Evolutionary conservation across 192 early-diverging fungal genomes (phyloP), one percentile per base, ranked within the genome.

Genomic region (Coemansia sp.): DNA sequence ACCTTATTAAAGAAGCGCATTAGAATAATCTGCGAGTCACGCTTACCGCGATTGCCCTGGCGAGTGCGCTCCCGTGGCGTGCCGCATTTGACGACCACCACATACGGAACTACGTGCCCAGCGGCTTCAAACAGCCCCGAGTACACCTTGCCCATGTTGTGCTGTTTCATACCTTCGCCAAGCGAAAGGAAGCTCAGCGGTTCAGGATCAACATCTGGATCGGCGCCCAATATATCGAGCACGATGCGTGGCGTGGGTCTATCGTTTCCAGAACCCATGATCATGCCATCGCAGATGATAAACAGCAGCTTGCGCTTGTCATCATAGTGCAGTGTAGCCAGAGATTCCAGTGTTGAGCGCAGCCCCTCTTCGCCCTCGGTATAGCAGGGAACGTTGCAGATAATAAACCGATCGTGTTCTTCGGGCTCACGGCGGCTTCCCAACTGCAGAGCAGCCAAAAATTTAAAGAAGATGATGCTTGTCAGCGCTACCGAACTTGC

Each of bases 21-120:
- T 67, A 96, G 81, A 16, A 99, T 85, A 80, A 99, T 87, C 65
- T 99, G 96, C 51, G 96, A 99, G 81, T 99, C 96, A 56, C 96
- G 91, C 82, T 99, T 99, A 53, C 96, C 96, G 45, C 95, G 82
- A 70, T 98, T 98, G 69, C 96, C 96, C n/a, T 94, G 94, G 50
- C 87, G 81, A 18, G 84, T 79, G 30, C 87, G 73, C 78, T 98
- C 96, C 12, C 72, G 81, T 18, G 88, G 86, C 18, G 84, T 87
- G 13, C 96, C 96, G 31, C 89, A 88, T 79, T 98, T 98, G 50
- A 91, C 93, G 15, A 98, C 86, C 1, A 98, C 94, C 53, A 98
- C 63, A 65, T 89, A 98, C 0, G 96, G 96, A 9, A 98, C 94
- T 16, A 90, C 83, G 50, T 91, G 89, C 15, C 93, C 96, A 19